Conservation (phyloP, 1,284 basidiomycete genomes). For the Marasmius sp. region DNA sequence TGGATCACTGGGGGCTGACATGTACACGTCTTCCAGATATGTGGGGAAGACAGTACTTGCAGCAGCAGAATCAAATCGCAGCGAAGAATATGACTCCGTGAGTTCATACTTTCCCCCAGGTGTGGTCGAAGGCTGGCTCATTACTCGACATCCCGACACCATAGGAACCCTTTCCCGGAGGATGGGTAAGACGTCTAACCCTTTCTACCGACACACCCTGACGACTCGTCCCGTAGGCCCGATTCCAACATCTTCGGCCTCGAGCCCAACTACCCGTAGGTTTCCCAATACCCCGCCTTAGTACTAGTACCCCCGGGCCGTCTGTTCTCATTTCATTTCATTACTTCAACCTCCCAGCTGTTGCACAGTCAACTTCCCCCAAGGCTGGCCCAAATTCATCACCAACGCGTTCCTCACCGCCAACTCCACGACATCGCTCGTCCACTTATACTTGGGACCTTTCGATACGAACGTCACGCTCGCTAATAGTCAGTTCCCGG, state of each 20-base stretch:
- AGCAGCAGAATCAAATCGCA: constrained; percentile 60
- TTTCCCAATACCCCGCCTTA: background rate
- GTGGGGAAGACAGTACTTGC: constrained; percentile 60
- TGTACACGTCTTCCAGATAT: constrained; percentile 39
- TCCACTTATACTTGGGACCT: constrained; percentile 56
- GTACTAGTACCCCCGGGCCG: no score
- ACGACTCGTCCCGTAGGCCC: constrained; percentile 27
- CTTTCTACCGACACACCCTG: background rate
- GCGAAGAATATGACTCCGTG: constrained; percentile 57
- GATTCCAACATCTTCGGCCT: constrained; percentile 59
- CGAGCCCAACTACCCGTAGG: constrained; percentile 46
- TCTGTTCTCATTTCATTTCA: background rate
- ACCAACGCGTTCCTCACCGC: constrained; percentile 54
- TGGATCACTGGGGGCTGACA: background rate
- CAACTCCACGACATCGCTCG: constrained; percentile 45
- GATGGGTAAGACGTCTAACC: constrained; percentile 38
- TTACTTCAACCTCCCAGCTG: constrained; percentile 33
- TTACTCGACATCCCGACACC: background rate
- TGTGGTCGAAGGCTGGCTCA: background rate
- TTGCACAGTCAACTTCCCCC: constrained; percentile 62
- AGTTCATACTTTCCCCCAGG: constrained; percentile 18
- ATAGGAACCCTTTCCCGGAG: constrained; percentile 53
- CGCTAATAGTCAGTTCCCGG: constrained; percentile 32
- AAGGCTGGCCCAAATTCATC: constrained; percentile 63
- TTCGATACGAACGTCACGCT: constrained; percentile 44